Base-by-base conservation (phyloP, 805 yeast species). In the Ogataea thermomethanolica region DNA sequence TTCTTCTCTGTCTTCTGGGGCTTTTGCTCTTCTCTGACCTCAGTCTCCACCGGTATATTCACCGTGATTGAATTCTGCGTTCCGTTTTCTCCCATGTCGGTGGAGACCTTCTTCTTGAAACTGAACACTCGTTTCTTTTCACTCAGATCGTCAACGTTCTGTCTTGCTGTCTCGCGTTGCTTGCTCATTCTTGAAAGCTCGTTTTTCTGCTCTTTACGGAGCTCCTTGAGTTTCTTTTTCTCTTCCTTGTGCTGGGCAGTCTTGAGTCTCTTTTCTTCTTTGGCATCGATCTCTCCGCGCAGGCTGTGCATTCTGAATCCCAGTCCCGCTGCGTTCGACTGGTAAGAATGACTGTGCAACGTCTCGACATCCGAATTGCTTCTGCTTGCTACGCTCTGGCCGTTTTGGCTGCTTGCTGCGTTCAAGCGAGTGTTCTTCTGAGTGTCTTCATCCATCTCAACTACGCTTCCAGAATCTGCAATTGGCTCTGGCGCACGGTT, bases 291-390 rank as follows among this genome's bases (percentile, higher is more conserved):
- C 22, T 41, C 30, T 21, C 50, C 59, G 33, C 66, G 50, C 29
- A 63, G 29, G 6, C 64, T 59, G 34, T 63, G 59, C 6, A 56
- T 46, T 11, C 44, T 48, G 35, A 64, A 62, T 8, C 63, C 64
- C 5, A 50, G 25, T 13, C 61, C 62, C 3, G 43, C 39, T 8
- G 61, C 61, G 44, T 61, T 59, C 0, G 62, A 57, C 14, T 51
- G 49, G 29, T 58, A 58, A 9, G 12, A 13, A 26, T 38, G 20
- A n/a, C 13, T 11, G 5, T 17, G 20, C 20, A 17, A 5, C 5
- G 20, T 17, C 20, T 17, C 20, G 20, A 17, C 5, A 5, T 17
- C 20, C 20, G 20, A 17, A 5, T 17, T 17, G 20, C 20, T 3
- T 4, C 3, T 17, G 20, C 20, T 17, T 17, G 20, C 20, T 4